Base-by-base conservation (phyloP, 495 filamentous ascomycete genomes). In the Durotheca rogersii region DNA sequence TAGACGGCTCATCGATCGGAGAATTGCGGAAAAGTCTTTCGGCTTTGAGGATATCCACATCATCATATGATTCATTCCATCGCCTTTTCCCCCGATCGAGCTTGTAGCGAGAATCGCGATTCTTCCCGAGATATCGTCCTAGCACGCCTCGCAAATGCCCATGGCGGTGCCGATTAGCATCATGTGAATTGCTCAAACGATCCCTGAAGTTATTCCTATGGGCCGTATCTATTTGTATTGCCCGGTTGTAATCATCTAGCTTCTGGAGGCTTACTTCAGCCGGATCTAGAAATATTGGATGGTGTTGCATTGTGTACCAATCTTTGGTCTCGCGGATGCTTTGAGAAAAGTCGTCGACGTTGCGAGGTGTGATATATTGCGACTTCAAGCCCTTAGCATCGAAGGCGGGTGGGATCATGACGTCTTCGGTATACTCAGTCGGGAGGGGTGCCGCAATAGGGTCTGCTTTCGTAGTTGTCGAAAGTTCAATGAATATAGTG, bases 341-440 rank as follows among this genome's bases (percentile, higher is more conserved):
- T 35, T 56, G 45, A 2, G 51, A 54, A 42, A 74, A 78, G 12
- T 74, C 74, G 30, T 72, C 64, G 5, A 69, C 23, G 49, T 78
- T 75, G 10, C 68, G 60, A n/a, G 69, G 65, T 10, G 63, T 70
- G 48, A 77, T 72, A 57, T 69, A 80, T 41, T 63, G 59, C 9
- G 73, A 79, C 29, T 71, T 77, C 43, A 80, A 55, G 29, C 67
- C 64, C 29, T 55, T 67, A 7, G 69, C 68, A 48, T 72, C 65
- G 42, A 72, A 74, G n/a, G 68, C 66, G 1, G 68, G 70, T 2
- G 72, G 68, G 33, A 75, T 72, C 39, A 72, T 73, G 9, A 71
- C 65, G 6, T 66, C 64, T 9, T 74, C 71, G 30, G 64, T 73
- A 46, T 70, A 74, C 20, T 67, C 36, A 25, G 38, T 21, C 30